phyloP scores from a whole-genome alignment of 768 basidiomycete species.

The Boletus sp. region DNA sequence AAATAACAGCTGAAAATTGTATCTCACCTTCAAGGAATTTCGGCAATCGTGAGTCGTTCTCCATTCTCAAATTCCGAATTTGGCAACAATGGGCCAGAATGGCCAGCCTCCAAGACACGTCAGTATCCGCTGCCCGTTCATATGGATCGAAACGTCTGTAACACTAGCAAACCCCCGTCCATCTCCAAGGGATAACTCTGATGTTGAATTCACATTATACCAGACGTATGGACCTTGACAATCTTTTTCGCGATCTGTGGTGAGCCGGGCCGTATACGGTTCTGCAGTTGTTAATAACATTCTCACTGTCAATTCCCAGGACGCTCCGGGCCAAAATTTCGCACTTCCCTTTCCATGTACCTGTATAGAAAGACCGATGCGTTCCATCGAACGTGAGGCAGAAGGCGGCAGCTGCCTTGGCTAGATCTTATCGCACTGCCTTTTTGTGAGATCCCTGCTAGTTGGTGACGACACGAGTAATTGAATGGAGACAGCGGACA shows the following conservation, averaged over 20 bases:
- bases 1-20: background rate
- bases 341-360: background rate
- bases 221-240: background rate
- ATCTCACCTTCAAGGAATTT: background rate
- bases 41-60: background rate
- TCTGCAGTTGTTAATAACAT: background rate
- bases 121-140: background rate
- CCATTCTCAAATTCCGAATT: background rate
- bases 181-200: background rate
- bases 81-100: background rate
- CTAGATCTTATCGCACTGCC: background rate
- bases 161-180: background rate
- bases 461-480: background rate
- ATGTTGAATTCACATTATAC: too few relatives aligned
- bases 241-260: background rate
- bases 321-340: background rate
- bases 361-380: background rate
- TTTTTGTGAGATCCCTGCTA: background rate
- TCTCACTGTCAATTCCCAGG: too few relatives aligned
- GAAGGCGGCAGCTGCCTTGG: background rate
- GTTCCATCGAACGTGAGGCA: background rate
- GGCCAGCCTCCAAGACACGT: background rate
- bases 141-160: background rate
- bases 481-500: background rate
- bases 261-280: background rate